phyloP scores from a whole-genome alignment of 805 yeast species.

The Saturnispora gosingensis region DNA sequence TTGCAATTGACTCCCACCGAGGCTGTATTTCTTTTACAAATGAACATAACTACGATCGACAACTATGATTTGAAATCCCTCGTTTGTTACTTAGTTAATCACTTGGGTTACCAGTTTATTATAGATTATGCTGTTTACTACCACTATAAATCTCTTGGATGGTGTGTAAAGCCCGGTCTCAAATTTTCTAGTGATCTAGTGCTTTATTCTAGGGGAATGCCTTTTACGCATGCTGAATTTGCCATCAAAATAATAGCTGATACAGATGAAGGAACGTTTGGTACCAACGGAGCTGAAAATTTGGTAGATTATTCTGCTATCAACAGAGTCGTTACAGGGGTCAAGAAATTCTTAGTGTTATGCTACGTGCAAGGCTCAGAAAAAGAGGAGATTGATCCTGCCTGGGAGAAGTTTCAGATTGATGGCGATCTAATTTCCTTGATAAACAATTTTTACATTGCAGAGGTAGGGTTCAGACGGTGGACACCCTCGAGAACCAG shows the following conservation, averaged over 20 bases:
- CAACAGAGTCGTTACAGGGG: constrained; percentile 80
- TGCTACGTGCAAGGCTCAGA: constrained; percentile 55
- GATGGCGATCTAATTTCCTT: constrained; percentile 21
- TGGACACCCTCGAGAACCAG: constrained; percentile 85
- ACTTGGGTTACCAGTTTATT: constrained; percentile 21
- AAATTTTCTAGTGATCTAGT: constrained; percentile 87
- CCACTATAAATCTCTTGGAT: constrained; percentile 79
- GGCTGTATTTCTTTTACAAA: constrained; percentile 52
- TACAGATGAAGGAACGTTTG: constrained; percentile 1
- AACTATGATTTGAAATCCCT: constrained; percentile 5
- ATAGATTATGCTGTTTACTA: constrained; percentile 67
- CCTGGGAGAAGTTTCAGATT: constrained; percentile 10
- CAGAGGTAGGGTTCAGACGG: constrained; percentile 62
- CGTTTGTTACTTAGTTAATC: constrained; percentile 11
- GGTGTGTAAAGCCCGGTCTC: constrained; percentile 90
- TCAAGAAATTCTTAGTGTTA: constrained; percentile 66
- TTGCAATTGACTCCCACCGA: constrained; percentile 73
- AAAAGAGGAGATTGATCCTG: constrained; percentile 15
- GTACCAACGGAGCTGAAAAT: not conserved
- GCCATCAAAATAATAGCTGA: constrained; percentile 35
- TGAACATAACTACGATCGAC: constrained; percentile 26
- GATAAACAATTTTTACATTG: constrained; percentile 36
- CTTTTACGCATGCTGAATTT: constrained; percentile 88
- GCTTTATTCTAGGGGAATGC: constrained; percentile 86
- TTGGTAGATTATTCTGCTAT: constrained; percentile 60